Base-by-base conservation (phyloP, 2,329 filamentous ascomycete species). In the Curvularia sp. region DNA sequence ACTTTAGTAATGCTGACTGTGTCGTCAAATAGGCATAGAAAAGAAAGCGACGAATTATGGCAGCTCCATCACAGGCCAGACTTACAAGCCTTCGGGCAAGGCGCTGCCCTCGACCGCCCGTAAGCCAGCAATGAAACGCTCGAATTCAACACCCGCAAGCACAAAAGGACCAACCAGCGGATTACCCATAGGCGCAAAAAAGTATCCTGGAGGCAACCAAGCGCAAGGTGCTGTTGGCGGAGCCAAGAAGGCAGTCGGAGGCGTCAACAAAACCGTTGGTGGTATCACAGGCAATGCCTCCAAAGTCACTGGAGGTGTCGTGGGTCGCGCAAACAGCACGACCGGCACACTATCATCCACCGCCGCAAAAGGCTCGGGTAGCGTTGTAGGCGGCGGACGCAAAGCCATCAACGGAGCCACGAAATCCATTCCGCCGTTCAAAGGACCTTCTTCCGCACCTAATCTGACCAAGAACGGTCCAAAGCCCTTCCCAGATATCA, bases 111-210 rank as follows among this genome's bases (percentile, higher is more conserved):
- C 70, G 1, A 72, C 71, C 35, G 71, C 72, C 3, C 68, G 67
- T 20, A 75, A 74, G 33, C 66, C 73, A 7, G 71, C 59, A 2
- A 47, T 69, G 20, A 74, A 74, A 55, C 72, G 74, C 18, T 75
- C 72, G 1, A 72, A 74, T 55, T 75, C 73, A 4, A 65, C 64
- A 10, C 75, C 75, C 13, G 70, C 73, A 12, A 62, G 65, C 4
- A 67, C 58, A 18, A 69, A 66, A 39, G 60, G 61, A 12, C 55
- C 70, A 4, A 62, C 55, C 3, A 57, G 58, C 1, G 62, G 55
- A 18, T 61, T 60, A 3, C 67, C 73, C 0, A 33, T 75, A 1
- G 74, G 72, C 0, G 64, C 64, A 24, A 77, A 73, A 46, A 77
- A 75, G 53, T 68, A 68, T 15, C 64, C 69, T 0, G 62, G 66